These are phyloP conservation scores for Globisporangium nagaii DNA, from an alignment of 352 stramenopile genomes.

Conservation along the genomic window DNA sequence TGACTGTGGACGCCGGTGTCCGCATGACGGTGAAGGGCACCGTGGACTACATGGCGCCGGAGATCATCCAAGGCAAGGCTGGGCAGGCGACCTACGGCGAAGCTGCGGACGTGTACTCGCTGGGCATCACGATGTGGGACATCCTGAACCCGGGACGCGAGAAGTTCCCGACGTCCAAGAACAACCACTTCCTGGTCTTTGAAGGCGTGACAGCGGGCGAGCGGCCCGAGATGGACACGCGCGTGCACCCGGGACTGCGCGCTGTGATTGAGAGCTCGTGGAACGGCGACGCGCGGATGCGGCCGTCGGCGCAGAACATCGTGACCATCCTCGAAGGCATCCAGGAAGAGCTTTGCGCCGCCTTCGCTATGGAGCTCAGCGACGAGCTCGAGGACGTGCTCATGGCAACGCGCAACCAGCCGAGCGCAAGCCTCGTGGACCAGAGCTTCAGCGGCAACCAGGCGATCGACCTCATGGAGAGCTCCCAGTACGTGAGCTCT, in stretches of 20 bases:
- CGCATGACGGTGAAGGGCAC: conserved; percentile 63
- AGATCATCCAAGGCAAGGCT: conserved; percentile 62
- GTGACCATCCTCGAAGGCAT: conserved; percentile 37
- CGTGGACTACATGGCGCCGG: conserved; percentile 75
- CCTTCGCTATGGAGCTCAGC: conserved; percentile 33
- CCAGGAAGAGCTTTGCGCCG: conserved; percentile 36
- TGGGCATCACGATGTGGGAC: conserved; percentile 75
- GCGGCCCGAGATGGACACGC: conserved; percentile 31
- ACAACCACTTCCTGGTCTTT: conserved; percentile 62
- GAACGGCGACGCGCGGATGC: conserved; percentile 29
- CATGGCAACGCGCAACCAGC: conserved; percentile 17
- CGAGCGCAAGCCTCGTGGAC: conserved; percentile 7
- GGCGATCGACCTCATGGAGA: conserved; percentile 31
- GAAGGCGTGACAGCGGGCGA: conserved; percentile 40
- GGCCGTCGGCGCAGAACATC: conserved; percentile 39
- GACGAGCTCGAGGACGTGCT: conserved; percentile 32
- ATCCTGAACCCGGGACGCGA: conserved; percentile 47
- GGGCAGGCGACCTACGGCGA: conserved; percentile 52
- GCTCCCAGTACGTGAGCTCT: conserved; percentile 33
- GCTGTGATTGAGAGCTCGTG: conserved; percentile 39
- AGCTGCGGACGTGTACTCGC: conserved; percentile 64
- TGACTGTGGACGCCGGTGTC: neutral
- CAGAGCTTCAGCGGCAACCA: conserved; percentile 36
- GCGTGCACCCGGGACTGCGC: conserved; percentile 28
- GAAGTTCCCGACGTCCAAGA: conserved; percentile 38